Percentiles rank a stretch among this genome's conserved stretches.
Conservation (phyloP, 2,329 filamentous ascomycete species). For the Fusarium sp. region DNA sequence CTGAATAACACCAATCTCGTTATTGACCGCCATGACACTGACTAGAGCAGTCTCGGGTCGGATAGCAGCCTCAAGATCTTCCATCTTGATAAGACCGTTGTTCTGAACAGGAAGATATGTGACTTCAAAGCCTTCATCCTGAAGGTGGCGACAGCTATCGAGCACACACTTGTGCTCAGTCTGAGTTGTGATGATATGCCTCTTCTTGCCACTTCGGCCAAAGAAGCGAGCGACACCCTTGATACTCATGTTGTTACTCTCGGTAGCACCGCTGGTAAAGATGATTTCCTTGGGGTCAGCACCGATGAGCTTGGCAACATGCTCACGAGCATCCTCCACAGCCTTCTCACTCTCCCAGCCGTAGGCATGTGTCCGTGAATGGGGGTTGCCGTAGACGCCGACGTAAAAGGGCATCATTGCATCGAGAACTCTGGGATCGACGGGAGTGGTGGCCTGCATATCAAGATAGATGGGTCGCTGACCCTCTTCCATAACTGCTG, state of each 20-base stretch:
- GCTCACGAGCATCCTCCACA: slow-evolving; percentile 84
- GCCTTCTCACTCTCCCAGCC: slow-evolving; percentile 98
- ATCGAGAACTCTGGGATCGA: slow-evolving; percentile 93
- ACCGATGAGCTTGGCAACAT: slow-evolving; percentile 88
- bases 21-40: slow-evolving; percentile 99
- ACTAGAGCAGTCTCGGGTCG: slow-evolving; percentile 90
- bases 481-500: slow-evolving; percentile 91
- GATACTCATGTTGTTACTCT: slow-evolving; percentile 99
- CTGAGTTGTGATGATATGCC: slow-evolving; percentile 96
- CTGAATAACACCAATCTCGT: slow-evolving; percentile 99
- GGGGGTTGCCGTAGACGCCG: slow-evolving; percentile 94
- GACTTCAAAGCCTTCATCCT: slow-evolving; percentile 95
- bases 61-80: slow-evolving; percentile 87
- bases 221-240: slow-evolving; percentile 98
- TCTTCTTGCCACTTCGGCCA: slow-evolving; percentile 93
- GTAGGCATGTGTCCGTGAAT: slow-evolving; percentile 96
- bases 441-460: slow-evolving; percentile 96
- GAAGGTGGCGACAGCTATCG: slow-evolving; percentile 94
- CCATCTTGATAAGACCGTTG: slow-evolving; percentile 86
- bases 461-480: slow-evolving; percentile 96
- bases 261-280: slow-evolving; percentile 96
- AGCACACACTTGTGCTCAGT: slow-evolving; percentile 99
- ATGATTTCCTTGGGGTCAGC: slow-evolving; percentile 98
- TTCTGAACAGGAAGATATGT: slow-evolving; percentile 94
- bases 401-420: slow-evolving; percentile 96